These are phyloP conservation scores for Colletotrichum spaethianum DNA, from an alignment of 2,329 filamentous ascomycete genomes.

Conservation along the genomic window DNA sequence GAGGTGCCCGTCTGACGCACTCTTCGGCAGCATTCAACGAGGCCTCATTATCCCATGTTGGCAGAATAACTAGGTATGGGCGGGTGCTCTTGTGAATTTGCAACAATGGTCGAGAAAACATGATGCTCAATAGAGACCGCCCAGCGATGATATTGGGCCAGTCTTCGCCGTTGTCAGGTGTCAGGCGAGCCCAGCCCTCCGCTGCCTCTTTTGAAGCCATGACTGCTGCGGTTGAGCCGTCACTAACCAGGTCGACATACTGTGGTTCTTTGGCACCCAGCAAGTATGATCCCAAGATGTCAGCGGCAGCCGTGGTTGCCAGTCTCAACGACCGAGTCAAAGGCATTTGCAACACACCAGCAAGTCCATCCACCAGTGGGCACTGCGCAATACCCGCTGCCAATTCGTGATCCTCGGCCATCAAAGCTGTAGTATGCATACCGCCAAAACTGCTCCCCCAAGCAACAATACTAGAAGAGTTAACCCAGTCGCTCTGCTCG, in stretches of 20 bases:
- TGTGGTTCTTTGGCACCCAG: constrained; percentile 5
- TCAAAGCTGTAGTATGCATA: constrained; percentile 30
- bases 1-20: constrained; percentile 26
- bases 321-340: constrained; percentile 18
- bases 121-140: constrained; percentile 28
- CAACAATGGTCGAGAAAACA: constrained; percentile 18
- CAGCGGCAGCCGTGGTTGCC: constrained; percentile 9
- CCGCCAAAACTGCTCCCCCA: constrained; percentile 38
- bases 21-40: constrained; percentile 25
- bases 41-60: constrained; percentile 35
- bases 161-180: not conserved
- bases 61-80: constrained; percentile 25
- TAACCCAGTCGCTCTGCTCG: constrained; percentile 16
- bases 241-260: constrained; percentile 29
- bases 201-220: constrained; percentile 27
- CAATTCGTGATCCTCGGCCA: constrained; percentile 27
- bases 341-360: constrained; percentile 25
- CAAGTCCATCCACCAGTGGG: constrained; percentile 24
- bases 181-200: constrained; percentile 24
- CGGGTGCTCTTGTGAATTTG: constrained; percentile 24
- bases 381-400: constrained; percentile 34
- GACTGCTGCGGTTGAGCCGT: constrained; percentile 24
- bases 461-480: constrained; percentile 24
- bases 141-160: constrained; percentile 29
- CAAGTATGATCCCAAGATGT: constrained; percentile 3